Base-by-base conservation (phyloP, 2,329 filamentous ascomycete species). In the Xylariaceae sp. region DNA sequence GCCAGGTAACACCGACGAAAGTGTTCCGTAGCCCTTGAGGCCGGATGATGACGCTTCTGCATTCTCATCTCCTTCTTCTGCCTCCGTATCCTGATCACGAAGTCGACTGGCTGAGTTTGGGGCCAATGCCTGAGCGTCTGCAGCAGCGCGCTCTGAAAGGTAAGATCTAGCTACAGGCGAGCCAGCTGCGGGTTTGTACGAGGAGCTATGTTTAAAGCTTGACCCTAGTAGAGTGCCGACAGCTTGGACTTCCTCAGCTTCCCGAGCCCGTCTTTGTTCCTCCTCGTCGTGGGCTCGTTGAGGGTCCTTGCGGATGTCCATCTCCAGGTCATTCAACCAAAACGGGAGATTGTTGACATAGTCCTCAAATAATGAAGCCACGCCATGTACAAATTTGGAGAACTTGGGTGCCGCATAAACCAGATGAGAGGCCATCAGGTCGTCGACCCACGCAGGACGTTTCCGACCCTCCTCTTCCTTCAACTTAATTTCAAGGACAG, bases 281-380 rank as follows among this genome's bases (percentile, higher is more conserved):
- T 97, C 92, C 63, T 94, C 88, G 59, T 95, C 88, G 67, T 96
- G 97, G 0, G 93, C 93, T 57, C 83, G 81, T 68, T 94, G 89
- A 0, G 94, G 94, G 67, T 97, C 92, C 67, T 89, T 90, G 60
- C 93, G 87, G 66, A 99, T 99, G 67, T 99, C 94, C 31, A 83
- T 89, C 67, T 97, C 93, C 41, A 97, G 79, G 57, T 96, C 89
- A 63, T 87, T 87, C 33, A 97, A 81, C 94, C 94, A 99, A 75
- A 97, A 97, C 13, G 94, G 94, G 65, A 97, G 85, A 57, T 84
- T 92, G 73, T 97, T 97, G 69, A 99, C 92, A 65, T 96, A 84
- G 70, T 99, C 90, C 64, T 97, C 94, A 61, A 97, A 97, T 2
- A 99, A 79, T 38, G 87, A 86, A 7, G 93, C 92, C 5, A 95